Evolutionary conservation across 495 filamentous ascomycete genomes (phyloP).

Genomic region (Pyronema domesticum): DNA sequence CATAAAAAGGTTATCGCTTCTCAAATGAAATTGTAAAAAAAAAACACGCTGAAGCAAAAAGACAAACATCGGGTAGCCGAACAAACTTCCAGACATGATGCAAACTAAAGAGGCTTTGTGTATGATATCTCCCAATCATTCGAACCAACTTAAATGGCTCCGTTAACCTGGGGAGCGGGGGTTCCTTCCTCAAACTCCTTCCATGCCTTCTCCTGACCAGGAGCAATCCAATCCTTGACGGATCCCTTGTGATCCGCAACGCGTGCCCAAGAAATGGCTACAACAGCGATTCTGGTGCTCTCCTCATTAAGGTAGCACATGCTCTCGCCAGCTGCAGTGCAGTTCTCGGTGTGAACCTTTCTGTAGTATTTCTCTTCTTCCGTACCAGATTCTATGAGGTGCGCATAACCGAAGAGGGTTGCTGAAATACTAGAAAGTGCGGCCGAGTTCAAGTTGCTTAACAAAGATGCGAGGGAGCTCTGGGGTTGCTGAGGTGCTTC

Average conservation of each 20-base stretch:
- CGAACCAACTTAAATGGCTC: no score
- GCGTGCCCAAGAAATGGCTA: constrained; percentile 39
- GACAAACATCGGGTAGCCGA: no score
- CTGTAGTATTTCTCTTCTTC: constrained; percentile 72
- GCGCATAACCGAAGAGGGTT: constrained; percentile 73
- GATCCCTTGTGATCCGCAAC: constrained; percentile 49
- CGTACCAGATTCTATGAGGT: constrained; percentile 48
- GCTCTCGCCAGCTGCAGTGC: constrained; percentile 27
- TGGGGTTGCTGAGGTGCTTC: constrained; percentile 26
- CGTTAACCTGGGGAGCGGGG: neutral
- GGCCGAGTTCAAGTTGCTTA: constrained; percentile 78
- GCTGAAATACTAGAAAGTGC: constrained; percentile 78
- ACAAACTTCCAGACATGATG: no score
- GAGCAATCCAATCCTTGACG: constrained; percentile 40
- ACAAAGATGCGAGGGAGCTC: constrained; percentile 57
- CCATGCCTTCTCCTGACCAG: constrained; percentile 10
- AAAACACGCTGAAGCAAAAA: no score
- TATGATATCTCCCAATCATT: no score
- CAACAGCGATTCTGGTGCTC: constrained; percentile 43
- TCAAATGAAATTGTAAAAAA: no score
- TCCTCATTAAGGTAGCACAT: constrained; percentile 26
- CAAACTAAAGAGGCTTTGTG: no score
- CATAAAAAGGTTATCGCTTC: no score
- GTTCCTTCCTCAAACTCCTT: constrained; percentile 1
- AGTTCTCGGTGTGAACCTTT: constrained; percentile 70